A percentile compares a stretch with the other conserved stretches of the same genome.
These are phyloP conservation scores for Suhomyces tanzawaensis DNA, from an alignment of 805 yeast genomes.

Conservation along the genomic window DNA sequence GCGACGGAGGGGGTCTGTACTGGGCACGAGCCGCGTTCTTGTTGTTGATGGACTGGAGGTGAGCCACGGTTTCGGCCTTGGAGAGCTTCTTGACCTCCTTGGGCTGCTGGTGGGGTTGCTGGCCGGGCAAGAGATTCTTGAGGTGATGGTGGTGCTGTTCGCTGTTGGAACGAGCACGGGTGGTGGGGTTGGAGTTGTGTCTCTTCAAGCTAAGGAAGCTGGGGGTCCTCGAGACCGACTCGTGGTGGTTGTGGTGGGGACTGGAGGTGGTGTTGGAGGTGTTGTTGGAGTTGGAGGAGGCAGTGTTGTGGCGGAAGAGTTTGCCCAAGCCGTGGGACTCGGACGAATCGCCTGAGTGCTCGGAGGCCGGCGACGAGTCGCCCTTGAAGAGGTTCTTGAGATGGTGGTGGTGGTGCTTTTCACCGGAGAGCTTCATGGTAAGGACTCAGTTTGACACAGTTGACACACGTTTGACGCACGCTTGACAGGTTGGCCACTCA, in stretches of 20 bases:
- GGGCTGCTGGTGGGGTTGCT: slow-evolving; percentile 8
- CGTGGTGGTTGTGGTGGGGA: neutral
- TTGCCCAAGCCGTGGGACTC: slow-evolving; percentile 15
- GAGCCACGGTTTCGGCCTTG: slow-evolving; percentile 37
- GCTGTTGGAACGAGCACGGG: slow-evolving; percentile 3
- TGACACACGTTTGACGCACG: no score
- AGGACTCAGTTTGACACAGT: no score
- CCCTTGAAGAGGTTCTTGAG: slow-evolving; percentile 21
- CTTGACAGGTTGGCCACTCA: no score
- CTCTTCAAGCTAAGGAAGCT: slow-evolving; percentile 11
- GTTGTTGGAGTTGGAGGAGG: slow-evolving; percentile 1
- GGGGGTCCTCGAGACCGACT: slow-evolving; percentile 7
- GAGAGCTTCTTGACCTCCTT: slow-evolving; percentile 14
- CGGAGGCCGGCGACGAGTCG: slow-evolving; percentile 9
- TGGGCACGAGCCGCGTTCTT: slow-evolving; percentile 23
- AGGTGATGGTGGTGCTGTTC: slow-evolving; percentile 6
- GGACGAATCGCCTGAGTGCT: slow-evolving; percentile 6
- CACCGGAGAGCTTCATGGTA: slow-evolving; percentile 10
- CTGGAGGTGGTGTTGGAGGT: neutral
- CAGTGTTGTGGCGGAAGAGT: slow-evolving; percentile 21
- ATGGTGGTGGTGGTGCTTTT: slow-evolving; percentile 18
- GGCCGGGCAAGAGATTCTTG: slow-evolving; percentile 2
- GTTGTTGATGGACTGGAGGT: slow-evolving; percentile 32
- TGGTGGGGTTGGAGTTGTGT: slow-evolving; percentile 7
- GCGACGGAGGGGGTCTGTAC: slow-evolving; percentile 10